phyloP scores from a whole-genome alignment of 176 grass and related monocot species.

The Luzula sylvatica region DNA sequence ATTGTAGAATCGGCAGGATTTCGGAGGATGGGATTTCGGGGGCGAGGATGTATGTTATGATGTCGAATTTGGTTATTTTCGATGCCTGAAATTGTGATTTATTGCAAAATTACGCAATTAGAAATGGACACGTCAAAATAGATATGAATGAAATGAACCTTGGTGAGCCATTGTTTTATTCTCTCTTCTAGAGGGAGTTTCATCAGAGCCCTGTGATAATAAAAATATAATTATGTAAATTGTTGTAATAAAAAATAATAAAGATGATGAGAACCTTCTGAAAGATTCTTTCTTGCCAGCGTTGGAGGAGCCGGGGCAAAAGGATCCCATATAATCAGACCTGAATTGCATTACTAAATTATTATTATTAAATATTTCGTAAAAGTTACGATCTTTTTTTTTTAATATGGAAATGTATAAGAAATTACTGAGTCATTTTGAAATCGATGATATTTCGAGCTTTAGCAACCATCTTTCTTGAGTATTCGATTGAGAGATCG shows the following conservation, averaged over 20 bases:
- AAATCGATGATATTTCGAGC: constrained; percentile 4
- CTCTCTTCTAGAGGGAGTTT: constrained; percentile 17
- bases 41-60: constrained; percentile 28
- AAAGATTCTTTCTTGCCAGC: constrained; percentile 9
- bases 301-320: constrained; percentile 2
- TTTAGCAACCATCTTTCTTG: constrained; percentile 10
- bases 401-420: background rate
- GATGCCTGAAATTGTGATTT: constrained; percentile 11
- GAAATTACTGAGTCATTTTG: constrained; percentile 12
- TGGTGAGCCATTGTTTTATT: constrained; percentile 19
- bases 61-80: constrained; percentile 30
- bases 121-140: background rate
- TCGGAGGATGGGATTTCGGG: constrained; percentile 16
- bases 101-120: background rate
- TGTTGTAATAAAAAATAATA: too few species aligned
- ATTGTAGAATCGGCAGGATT: constrained; percentile 25
- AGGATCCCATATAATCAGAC: constrained; percentile 16
- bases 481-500: constrained; percentile 1
- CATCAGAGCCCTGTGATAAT: constrained; percentile 3
- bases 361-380: too few species aligned
- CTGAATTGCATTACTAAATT: background rate
- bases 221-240: background rate
- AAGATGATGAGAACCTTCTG: background rate
- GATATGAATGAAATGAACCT: background rate
- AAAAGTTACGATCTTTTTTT: background rate